Percentiles rank a stretch among this genome's conserved stretches.
Conservation (phyloP, 176 grass and related monocot species). For the Themeda triandra region DNA sequence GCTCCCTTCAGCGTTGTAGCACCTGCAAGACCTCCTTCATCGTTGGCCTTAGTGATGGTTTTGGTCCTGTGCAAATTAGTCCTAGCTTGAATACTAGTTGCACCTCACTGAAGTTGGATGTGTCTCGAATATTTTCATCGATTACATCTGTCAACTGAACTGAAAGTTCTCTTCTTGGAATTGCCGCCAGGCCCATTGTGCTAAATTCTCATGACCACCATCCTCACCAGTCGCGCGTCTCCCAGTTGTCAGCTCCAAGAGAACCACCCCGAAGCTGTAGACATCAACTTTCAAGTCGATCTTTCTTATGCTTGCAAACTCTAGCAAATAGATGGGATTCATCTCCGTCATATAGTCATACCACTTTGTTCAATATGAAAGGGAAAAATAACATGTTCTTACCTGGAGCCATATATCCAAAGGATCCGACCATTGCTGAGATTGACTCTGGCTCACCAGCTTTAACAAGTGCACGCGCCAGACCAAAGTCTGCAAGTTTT, state of each 20-base stretch:
- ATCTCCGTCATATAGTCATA: neutral
- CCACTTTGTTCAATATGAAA: neutral
- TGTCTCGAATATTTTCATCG: constrained; percentile 12
- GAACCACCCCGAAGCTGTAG: constrained; percentile 62
- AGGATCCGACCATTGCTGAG: constrained; percentile 41
- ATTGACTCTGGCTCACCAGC: constrained; percentile 29
- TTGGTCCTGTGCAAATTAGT: constrained; percentile 35
- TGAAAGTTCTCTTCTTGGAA: constrained; percentile 1
- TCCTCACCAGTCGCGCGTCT: constrained; percentile 28
- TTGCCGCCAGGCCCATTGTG: constrained; percentile 31
- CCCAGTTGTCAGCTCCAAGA: constrained; percentile 46
- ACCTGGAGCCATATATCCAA: constrained; percentile 74
- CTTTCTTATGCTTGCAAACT: constrained; percentile 32
- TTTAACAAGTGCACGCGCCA: constrained; percentile 34
- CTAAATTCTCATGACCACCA: constrained; percentile 37
- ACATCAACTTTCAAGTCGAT: constrained; percentile 60
- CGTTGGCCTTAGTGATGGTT: constrained; percentile 28
- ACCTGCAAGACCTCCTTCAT: constrained; percentile 53
- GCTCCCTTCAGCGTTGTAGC: neutral
- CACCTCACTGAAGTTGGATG: constrained; percentile 28
- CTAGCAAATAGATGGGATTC: constrained; percentile 4
- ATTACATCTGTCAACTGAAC: constrained; percentile 24
- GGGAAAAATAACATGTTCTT: neutral
- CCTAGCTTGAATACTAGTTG: constrained; percentile 39
- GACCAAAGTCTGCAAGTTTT: constrained; percentile 56